A percentile compares a stretch with the other conserved stretches of the same genome.
Conservation (phyloP, 1,284 basidiomycete genomes). For the Malassezia vespertilionis region DNA sequence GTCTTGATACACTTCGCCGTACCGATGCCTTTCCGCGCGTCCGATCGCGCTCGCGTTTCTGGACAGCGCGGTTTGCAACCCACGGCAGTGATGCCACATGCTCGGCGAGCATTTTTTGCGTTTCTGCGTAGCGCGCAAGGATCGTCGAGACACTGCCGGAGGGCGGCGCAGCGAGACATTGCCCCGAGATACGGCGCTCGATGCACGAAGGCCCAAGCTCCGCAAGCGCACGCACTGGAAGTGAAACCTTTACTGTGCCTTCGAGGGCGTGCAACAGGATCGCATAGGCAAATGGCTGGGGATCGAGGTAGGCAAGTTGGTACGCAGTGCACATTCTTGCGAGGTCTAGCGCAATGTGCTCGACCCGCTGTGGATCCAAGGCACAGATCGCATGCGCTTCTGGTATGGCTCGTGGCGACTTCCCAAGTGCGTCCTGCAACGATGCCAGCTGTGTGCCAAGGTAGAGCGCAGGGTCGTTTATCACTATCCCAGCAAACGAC, state of each 20-base stretch:
- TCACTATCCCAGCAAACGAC: neutral
- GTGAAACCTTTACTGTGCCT: slow-evolving; percentile 1
- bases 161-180: neutral
- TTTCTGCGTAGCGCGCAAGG: slow-evolving; percentile 15
- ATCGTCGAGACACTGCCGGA: slow-evolving; percentile 5
- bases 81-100: slow-evolving; percentile 9
- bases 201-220: too few species aligned
- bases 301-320: neutral
- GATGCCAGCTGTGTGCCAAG: neutral
- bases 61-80: slow-evolving; percentile 2
- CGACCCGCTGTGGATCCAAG: neutral
- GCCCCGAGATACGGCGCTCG: too few species aligned
- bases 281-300: slow-evolving; percentile 13
- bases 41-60: slow-evolving; percentile 9
- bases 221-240: slow-evolving; percentile 1
- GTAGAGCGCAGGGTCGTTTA: slow-evolving; percentile 9
- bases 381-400: neutral
- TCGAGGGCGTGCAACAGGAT: slow-evolving; percentile 14
- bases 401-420: neutral
- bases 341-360: neutral
- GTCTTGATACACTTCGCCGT: too few species aligned
- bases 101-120: slow-evolving; percentile 7
- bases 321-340: neutral
- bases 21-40: too few species aligned
- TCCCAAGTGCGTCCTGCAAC: neutral